A percentile compares a stretch with the other conserved stretches of the same genome.
phyloP scores from a whole-genome alignment of 768 basidiomycete genomes.

The Daedaleopsis sinensis region DNA sequence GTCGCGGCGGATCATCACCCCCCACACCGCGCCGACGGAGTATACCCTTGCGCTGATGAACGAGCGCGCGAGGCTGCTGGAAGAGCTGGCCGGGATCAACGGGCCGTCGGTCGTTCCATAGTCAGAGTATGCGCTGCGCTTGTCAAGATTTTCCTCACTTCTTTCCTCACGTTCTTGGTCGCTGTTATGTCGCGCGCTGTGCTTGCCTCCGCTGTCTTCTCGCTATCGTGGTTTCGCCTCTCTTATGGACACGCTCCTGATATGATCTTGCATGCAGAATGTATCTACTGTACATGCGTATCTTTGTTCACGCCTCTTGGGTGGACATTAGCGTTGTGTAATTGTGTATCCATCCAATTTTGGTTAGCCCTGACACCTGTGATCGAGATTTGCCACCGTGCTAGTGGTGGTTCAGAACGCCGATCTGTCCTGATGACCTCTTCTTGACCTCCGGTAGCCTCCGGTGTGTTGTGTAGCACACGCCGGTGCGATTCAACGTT shows the following conservation, averaged over 20 bases:
- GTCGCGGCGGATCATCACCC: constrained; percentile 29
- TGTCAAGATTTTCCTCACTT: too few relatives aligned
- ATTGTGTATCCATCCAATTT: background rate
- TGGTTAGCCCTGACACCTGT: background rate
- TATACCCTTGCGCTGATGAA: constrained; percentile 55
- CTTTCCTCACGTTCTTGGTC: too few relatives aligned
- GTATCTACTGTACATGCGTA: background rate
- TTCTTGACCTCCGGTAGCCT: too few relatives aligned
- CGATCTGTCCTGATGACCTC: background rate
- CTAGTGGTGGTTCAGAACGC: background rate
- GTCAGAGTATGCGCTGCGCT: background rate
- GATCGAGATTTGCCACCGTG: background rate
- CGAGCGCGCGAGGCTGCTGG: constrained; percentile 58
- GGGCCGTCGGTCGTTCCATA: constrained; percentile 9
- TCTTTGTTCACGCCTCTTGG: background rate
- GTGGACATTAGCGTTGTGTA: background rate
- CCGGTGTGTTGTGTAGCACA: too few relatives aligned
- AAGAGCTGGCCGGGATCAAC: constrained; percentile 54
- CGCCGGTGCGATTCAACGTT: too few relatives aligned
- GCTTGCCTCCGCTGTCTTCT: too few relatives aligned
- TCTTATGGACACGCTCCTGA: too few relatives aligned
- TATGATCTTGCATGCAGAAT: background rate
- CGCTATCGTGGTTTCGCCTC: too few relatives aligned
- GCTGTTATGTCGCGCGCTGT: too few relatives aligned
- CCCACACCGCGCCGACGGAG: constrained; percentile 42